A percentile compares a stretch with the other conserved stretches of the same genome.
Conservation (phyloP, 208 protist species). For the Naegleria fowleri region DNA sequence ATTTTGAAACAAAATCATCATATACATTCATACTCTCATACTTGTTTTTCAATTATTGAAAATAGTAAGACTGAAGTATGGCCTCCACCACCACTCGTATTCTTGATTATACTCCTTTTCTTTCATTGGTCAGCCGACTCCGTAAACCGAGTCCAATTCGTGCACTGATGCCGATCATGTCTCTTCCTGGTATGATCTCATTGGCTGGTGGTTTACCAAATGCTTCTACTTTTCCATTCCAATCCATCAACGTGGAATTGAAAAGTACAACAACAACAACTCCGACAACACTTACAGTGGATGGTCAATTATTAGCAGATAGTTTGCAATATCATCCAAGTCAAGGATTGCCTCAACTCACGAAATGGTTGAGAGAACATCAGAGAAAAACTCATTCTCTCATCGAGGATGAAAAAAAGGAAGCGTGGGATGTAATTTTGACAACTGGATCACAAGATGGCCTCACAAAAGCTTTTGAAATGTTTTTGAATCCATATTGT, state of each 20-base stretch:
- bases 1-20: too few species aligned
- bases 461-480: constrained; percentile 45
- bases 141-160: background rate
- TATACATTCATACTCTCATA: too few species aligned
- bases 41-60: too few species aligned
- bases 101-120: background rate
- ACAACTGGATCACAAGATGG: constrained; percentile 53
- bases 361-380: constrained; percentile 33
- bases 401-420: background rate
- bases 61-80: too few species aligned
- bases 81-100: background rate
- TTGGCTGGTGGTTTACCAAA: constrained; percentile 53
- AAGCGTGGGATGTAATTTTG: constrained; percentile 38
- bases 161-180: background rate
- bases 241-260: constrained; percentile 25
- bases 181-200: constrained; percentile 39
- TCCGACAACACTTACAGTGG: background rate
- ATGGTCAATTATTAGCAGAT: constrained; percentile 25
- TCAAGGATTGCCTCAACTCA: constrained; percentile 42
- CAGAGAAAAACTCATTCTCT: constrained; percentile 36
- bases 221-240: constrained; percentile 43
- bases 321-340: constrained; percentile 43
- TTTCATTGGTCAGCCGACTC: background rate
- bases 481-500: constrained; percentile 20
- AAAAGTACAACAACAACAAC: background rate